phyloP scores from a whole-genome alignment of 2,329 filamentous ascomycete species.

The Aspergillus transmontanensis region DNA sequence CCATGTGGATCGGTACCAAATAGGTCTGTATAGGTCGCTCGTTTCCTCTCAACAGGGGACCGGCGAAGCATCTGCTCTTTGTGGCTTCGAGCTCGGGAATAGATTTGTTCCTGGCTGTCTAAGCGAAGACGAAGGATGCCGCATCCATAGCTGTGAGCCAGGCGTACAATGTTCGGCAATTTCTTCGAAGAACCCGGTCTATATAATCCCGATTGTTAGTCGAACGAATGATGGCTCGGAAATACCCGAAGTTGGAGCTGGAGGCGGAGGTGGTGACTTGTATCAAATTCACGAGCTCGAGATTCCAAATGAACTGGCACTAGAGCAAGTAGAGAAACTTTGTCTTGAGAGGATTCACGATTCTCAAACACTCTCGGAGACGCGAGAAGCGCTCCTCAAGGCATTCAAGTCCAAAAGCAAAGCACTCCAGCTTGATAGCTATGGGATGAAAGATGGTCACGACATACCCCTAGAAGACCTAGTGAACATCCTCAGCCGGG shows the following conservation, averaged over 20 bases:
- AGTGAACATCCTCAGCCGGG: constrained; percentile 33
- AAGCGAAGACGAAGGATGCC: constrained; percentile 62
- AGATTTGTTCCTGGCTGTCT: constrained; percentile 69
- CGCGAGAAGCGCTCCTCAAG: constrained; percentile 31
- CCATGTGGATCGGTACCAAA: constrained; percentile 82
- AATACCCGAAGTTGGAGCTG: constrained; percentile 73
- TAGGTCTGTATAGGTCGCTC: constrained; percentile 70
- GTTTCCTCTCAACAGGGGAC: constrained; percentile 47
- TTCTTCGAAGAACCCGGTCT: constrained; percentile 61
- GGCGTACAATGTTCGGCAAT: constrained; percentile 52
- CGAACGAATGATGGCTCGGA: constrained; percentile 60
- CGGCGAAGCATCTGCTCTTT: constrained; percentile 67
- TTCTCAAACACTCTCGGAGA: constrained; percentile 27
- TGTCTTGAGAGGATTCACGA: constrained; percentile 47
- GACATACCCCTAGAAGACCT: constrained; percentile 43
- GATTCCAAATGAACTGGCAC: constrained; percentile 50
- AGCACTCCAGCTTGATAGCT: constrained; percentile 40
- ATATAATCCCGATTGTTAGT: constrained; percentile 77
- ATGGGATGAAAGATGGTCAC: constrained; percentile 39
- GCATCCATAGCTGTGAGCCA: constrained; percentile 85
- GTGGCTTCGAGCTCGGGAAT: constrained; percentile 77
- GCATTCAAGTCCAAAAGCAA: constrained; percentile 38
- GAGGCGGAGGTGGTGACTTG: constrained; percentile 77
- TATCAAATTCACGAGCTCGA: constrained; percentile 69
- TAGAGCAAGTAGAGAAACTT: constrained; percentile 57